Evolutionary conservation across 257 asterid species (phyloP).

Genomic region (Solanum appendiculatum): DNA sequence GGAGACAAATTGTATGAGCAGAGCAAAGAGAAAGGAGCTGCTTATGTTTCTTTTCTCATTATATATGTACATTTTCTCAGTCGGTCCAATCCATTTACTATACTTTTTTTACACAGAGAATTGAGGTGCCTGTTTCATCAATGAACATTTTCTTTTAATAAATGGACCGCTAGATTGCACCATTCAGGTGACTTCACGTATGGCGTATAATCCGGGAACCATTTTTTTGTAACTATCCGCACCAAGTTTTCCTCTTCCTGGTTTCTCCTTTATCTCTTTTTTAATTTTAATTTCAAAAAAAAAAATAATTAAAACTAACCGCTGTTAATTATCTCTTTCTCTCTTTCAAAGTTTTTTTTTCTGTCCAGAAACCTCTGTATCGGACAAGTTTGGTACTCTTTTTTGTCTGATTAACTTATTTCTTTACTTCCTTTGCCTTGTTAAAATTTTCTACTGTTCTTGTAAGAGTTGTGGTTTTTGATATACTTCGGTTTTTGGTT

Average conservation of each 20-base stretch:
- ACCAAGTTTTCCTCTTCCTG: conserved; percentile 33
- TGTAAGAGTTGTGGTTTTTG: background rate
- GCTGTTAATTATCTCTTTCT: background rate
- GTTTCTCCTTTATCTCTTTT: background rate
- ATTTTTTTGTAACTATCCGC: conserved; percentile 41
- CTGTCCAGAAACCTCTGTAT: background rate
- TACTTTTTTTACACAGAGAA: background rate
- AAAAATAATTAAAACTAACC: background rate
- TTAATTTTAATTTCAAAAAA: background rate
- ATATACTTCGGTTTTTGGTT: background rate
- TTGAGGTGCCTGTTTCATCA: background rate
- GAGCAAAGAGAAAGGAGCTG: background rate
- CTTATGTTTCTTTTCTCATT: background rate
- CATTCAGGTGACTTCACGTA: conserved; percentile 50
- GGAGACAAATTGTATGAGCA: background rate
- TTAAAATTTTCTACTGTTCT: background rate
- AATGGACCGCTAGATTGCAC: conserved; percentile 47
- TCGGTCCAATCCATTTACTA: conserved; percentile 22
- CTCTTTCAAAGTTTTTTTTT: background rate
- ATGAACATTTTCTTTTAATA: background rate
- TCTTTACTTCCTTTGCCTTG: background rate
- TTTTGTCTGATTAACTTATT: background rate
- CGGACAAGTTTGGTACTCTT: conserved; percentile 5
- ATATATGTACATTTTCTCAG: background rate
- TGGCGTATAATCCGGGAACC: conserved; percentile 58